Base-by-base conservation (phyloP, 2,329 filamentous ascomycete genomes). In the Phyllosticta capitalensis region DNA sequence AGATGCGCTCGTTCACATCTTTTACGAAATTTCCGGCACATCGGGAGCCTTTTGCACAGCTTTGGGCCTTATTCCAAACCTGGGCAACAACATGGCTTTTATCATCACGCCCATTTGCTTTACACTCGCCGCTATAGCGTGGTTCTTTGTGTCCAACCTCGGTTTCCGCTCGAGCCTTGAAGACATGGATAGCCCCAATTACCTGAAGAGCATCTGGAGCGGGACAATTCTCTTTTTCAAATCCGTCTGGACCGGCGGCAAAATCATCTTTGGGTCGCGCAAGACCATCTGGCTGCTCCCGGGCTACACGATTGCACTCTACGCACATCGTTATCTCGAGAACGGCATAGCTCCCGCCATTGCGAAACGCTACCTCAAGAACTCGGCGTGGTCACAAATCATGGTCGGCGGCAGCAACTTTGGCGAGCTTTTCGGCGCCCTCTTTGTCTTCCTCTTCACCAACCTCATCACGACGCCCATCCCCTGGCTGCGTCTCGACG, bases 341-440 rank as follows among this genome's bases (percentile, higher is more conserved):
- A 79, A 79, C 62, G 74, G 73, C 21, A 73, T 81, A 48, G 75
- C 75, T 0, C 76, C 77, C 0, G 72, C 74, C 30, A 68, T 81
- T 19, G 78, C 78, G 9, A 70, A 73, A 28, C 73, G 77, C 28
- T 79, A 79, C 61, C 68, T 80, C 14, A 75, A 75, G 3, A 72
- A 79, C 59, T 75, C 77, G 1, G 76, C 77, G 6, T 80, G 76
- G 76, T 72, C 74, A 3, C 77, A 80, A 64, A 77, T 80, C 62
- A 77, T 80, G 62, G 76, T 79, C 22, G 77, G 77, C 38, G 78
- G 78, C 5, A 79, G 76, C 9, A 81, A 80, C 64, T 71, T 79
- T 55, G 78, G 78, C 53, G 78, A 81, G 64, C 69, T 80, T 2
- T 66, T 80, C 9, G 78, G 78, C 19, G 77, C 78, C 2, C 65